A percentile compares a stretch with the other conserved stretches of the same genome.
Evolutionary conservation across 163 green algal species (phyloP).

Genomic region (Scenedesmus sp.): DNA sequence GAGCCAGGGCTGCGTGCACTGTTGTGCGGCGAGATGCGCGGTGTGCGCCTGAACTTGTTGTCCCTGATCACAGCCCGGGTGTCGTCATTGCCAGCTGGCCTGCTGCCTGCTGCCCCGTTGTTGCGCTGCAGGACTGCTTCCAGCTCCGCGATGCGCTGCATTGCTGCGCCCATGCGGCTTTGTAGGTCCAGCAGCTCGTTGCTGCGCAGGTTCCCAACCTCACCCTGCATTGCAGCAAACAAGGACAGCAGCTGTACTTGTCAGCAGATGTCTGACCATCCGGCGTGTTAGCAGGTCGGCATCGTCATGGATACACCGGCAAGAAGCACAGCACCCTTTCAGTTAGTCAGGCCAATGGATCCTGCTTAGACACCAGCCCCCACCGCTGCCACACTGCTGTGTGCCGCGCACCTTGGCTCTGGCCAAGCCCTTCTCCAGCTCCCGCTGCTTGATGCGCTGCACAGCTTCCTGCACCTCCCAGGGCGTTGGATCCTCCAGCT

Average conservation of each 20-base stretch:
- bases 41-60: conserved; percentile 53
- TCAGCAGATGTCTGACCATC: background rate
- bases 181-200: conserved; percentile 72
- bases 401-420: conserved; percentile 60
- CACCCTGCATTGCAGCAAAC: conserved; percentile 30
- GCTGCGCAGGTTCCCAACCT: conserved; percentile 61
- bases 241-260: background rate
- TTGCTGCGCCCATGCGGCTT: conserved; percentile 67
- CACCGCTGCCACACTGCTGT: background rate
- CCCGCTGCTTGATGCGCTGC: conserved; percentile 68
- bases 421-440: conserved; percentile 63
- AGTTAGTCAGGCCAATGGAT: background rate
- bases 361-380: background rate
- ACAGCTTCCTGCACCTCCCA: conserved; percentile 80
- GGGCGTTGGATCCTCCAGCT: conserved; percentile 74
- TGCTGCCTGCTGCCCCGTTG: conserved; percentile 9
- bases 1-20: conserved; percentile 36
- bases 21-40: conserved; percentile 32
- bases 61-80: conserved; percentile 63
- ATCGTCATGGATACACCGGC: background rate
- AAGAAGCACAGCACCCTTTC: background rate
- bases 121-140: conserved; percentile 61
- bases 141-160: conserved; percentile 73
- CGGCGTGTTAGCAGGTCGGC: background rate
- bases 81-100: conserved; percentile 60